Evolutionary conservation across 495 filamentous ascomycete species (phyloP).

Genomic region (Penicillium egyptiacum): DNA sequence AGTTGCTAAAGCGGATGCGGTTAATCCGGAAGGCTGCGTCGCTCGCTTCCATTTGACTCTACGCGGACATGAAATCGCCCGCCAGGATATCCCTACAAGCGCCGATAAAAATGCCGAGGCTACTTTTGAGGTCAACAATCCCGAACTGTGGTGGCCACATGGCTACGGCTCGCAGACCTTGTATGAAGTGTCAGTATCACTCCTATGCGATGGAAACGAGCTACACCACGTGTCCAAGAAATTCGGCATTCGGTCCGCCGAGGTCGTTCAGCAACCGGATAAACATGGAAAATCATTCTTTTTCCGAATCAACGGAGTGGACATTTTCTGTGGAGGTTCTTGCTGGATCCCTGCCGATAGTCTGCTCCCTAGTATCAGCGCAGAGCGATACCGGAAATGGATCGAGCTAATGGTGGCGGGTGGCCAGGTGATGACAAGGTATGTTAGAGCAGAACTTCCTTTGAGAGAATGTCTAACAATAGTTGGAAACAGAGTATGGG

Average conservation of each 20-base stretch:
- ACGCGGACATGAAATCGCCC: constrained; percentile 52
- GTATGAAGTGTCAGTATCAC: constrained; percentile 62
- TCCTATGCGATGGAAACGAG: constrained; percentile 44
- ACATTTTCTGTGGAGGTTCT: constrained; percentile 80
- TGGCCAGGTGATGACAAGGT: constrained; percentile 71
- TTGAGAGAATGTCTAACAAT: constrained; percentile 25
- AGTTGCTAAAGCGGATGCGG: not conserved
- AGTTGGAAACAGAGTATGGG: constrained; percentile 59
- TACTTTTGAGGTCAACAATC: constrained; percentile 57
- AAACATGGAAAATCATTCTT: constrained; percentile 80
- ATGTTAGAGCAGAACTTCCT: constrained; percentile 7
- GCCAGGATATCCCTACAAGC: constrained; percentile 48
- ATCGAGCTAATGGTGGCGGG: constrained; percentile 65
- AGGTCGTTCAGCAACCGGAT: constrained; percentile 67
- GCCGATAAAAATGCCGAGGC: constrained; percentile 48
- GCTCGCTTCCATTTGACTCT: constrained; percentile 23
- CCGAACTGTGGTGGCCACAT: constrained; percentile 77
- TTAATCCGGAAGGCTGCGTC: not conserved
- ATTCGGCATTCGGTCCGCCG: constrained; percentile 69
- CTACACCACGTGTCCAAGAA: constrained; percentile 59
- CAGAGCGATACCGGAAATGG: constrained; percentile 70
- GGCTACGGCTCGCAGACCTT: constrained; percentile 77
- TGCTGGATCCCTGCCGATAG: constrained; percentile 90
- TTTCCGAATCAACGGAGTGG: constrained; percentile 79
- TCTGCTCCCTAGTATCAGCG: constrained; percentile 65